Evolutionary conservation across 257 asterid species (phyloP).

Genomic region (Nicotiana tabacum): DNA sequence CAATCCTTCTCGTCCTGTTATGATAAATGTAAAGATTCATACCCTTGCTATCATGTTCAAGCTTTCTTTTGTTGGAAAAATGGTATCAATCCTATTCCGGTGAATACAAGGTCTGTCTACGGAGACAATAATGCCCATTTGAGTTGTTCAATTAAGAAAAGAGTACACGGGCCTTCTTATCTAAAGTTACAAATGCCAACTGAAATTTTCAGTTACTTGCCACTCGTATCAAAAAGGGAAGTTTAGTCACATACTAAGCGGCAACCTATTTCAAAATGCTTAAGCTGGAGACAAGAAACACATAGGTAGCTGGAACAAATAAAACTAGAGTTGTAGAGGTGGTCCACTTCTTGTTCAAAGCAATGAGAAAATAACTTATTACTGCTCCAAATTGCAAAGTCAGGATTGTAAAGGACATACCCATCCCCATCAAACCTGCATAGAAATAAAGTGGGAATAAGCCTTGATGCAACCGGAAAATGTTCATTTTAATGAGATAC

Average conservation of each 20-base stretch:
- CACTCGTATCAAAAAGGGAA: neutral
- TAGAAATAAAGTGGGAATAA: conserved; percentile 19
- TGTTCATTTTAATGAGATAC: neutral
- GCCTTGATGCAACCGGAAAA: conserved; percentile 7
- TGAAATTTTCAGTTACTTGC: neutral
- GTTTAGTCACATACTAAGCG: neutral
- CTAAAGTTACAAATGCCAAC: neutral
- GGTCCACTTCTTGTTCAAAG: neutral
- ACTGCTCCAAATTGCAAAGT: conserved; percentile 17
- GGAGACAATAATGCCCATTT: neutral
- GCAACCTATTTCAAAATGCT: neutral
- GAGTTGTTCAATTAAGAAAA: neutral
- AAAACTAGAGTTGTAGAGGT: neutral
- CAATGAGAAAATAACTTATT: conserved; percentile 12
- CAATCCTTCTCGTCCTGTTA: neutral
- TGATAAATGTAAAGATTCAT: neutral
- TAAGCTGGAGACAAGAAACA: neutral
- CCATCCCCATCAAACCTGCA: conserved; percentile 99
- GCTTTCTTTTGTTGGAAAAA: neutral
- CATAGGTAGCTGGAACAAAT: neutral
- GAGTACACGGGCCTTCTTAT: neutral
- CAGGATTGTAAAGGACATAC: conserved; percentile 42
- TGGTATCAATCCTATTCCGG: neutral
- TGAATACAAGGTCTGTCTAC: neutral
- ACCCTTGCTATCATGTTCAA: neutral